Percentiles rank a stretch among this genome's conserved stretches.
These are phyloP conservation scores for Laetiporus sulphureus DNA, from an alignment of 1,284 basidiomycete genomes.

Conservation along the genomic window DNA sequence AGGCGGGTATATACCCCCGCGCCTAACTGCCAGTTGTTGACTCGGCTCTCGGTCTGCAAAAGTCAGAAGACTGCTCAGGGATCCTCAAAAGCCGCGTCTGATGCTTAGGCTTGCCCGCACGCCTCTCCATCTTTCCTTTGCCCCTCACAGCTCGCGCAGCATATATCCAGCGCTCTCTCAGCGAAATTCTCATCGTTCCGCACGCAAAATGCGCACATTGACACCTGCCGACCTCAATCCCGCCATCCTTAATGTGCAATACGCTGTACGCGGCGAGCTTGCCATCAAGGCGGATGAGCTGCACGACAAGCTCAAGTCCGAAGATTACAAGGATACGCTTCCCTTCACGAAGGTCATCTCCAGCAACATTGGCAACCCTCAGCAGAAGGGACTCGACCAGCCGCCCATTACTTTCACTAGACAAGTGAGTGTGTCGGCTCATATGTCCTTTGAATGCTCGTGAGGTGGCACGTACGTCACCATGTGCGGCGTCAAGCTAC, in stretches of 20 bases:
- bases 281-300: slow-evolving; percentile 91
- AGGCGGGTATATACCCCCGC: no score
- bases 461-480: no score
- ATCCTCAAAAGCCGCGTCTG: not conserved
- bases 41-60: no score
- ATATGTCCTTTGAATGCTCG: not conserved
- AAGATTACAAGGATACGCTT: slow-evolving; percentile 42
- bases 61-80: no score
- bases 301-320: slow-evolving; percentile 58
- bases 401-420: slow-evolving; percentile 89
- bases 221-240: slow-evolving; percentile 73
- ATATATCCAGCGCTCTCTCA: not conserved
- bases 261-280: slow-evolving; percentile 96
- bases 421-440: slow-evolving; percentile 54
- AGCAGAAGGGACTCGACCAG: slow-evolving; percentile 93
- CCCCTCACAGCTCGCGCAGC: not conserved
- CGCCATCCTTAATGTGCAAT: slow-evolving; percentile 82
- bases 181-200: slow-evolving; percentile 3
- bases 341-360: slow-evolving; percentile 90
- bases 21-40: no score
- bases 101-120: slow-evolving; percentile 4
- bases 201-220: slow-evolving; percentile 49
- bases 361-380: slow-evolving; percentile 98
- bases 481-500: no score
- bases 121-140: not conserved